phyloP scores from a whole-genome alignment of 768 basidiomycete species.

The Pulveroboletus frians region DNA sequence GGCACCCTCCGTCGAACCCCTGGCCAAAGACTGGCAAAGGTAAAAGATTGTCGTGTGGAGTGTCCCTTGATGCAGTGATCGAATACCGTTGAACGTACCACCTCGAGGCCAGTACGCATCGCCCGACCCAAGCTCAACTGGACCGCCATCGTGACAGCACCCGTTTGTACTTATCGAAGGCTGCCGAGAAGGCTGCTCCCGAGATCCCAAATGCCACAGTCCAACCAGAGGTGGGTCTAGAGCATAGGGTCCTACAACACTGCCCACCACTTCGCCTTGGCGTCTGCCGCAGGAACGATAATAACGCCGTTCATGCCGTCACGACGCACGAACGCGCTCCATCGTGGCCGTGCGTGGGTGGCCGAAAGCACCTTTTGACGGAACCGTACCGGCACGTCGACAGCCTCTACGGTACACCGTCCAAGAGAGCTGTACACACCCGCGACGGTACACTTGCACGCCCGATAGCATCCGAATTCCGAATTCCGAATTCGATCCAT shows the following conservation, averaged over 20 bases:
- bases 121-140: neutral
- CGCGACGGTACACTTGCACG: neutral
- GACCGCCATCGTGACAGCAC: neutral
- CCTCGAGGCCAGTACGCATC: neutral
- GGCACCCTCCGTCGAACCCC: neutral
- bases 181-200: neutral
- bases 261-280: slow-evolving; percentile 8
- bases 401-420: neutral
- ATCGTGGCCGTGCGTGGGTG: slow-evolving; percentile 2
- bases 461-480: slow-evolving; percentile 2
- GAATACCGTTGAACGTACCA: neutral
- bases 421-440: too few species aligned
- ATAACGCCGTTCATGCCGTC: slow-evolving; percentile 11
- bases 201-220: neutral
- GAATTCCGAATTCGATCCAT: slow-evolving; percentile 3
- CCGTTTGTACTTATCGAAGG: neutral
- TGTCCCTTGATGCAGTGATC: slow-evolving; percentile 8
- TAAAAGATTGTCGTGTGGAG: slow-evolving; percentile 14
- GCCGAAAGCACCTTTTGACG: too few species aligned
- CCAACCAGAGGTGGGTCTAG: neutral
- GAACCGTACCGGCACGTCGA: neutral
- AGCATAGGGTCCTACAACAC: slow-evolving; percentile 1
- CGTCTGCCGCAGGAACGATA: slow-evolving; percentile 5
- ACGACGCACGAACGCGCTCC: neutral
- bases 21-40: slow-evolving; percentile 6